Conservation (phyloP, 495 filamentous ascomycete species). For the Aspergillus baeticus region DNA sequence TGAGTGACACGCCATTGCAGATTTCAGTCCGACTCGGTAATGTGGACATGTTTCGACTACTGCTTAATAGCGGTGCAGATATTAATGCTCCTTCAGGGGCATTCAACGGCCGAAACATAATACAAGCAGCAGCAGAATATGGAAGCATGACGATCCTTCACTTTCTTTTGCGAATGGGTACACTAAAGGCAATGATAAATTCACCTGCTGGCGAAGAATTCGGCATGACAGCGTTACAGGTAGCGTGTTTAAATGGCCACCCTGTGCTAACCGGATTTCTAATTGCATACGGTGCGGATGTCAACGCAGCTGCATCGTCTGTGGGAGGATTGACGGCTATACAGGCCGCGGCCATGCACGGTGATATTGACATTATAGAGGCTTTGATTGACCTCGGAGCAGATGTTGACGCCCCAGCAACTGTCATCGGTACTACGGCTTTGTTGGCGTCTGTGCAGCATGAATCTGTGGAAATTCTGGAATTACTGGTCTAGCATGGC, state of each 20-base stretch:
- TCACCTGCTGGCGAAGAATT: slow-evolving; percentile 19
- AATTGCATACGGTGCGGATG: neutral
- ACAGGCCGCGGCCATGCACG: slow-evolving; percentile 12
- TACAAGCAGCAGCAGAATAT: slow-evolving; percentile 13
- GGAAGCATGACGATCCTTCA: slow-evolving; percentile 14
- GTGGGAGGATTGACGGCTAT: slow-evolving; percentile 12
- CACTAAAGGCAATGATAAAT: slow-evolving; percentile 30
- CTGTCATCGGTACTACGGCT: slow-evolving; percentile 12
- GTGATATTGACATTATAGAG: slow-evolving; percentile 9
- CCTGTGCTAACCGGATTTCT: neutral
- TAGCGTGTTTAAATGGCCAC: neutral
- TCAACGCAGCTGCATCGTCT: neutral
- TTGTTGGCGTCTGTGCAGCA: slow-evolving; percentile 7
- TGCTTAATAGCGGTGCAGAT: slow-evolving; percentile 27
- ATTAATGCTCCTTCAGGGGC: slow-evolving; percentile 20
- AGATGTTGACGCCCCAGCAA: slow-evolving; percentile 21
- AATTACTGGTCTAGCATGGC: neutral
- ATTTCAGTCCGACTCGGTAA: slow-evolving; percentile 20
- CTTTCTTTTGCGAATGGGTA: slow-evolving; percentile 13
- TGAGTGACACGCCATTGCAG: slow-evolving; percentile 24
- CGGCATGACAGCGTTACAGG: slow-evolving; percentile 35
- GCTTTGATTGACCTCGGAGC: slow-evolving; percentile 17
- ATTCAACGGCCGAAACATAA: slow-evolving; percentile 26
- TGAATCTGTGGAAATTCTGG: slow-evolving; percentile 3
- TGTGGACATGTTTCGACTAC: slow-evolving; percentile 19